Percentiles rank a stretch among this genome's conserved stretches.
These are phyloP conservation scores for Pythium sukuiense DNA, from an alignment of 352 stramenopile species.

Conservation along the genomic window DNA sequence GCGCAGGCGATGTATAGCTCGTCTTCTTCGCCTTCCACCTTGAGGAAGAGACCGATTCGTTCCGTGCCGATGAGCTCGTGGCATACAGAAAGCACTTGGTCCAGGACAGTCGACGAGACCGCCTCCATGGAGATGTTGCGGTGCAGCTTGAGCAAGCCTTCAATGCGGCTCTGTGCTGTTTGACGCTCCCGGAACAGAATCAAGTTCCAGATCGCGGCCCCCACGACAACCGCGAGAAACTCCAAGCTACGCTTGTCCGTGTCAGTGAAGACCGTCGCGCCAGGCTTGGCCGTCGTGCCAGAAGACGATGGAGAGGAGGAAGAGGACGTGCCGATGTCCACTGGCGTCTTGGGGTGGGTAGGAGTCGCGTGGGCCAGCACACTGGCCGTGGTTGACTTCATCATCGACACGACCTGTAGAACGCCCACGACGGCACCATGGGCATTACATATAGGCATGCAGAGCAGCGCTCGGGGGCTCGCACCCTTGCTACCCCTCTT, in stretches of 20 bases:
- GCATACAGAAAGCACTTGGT: constrained; percentile 69
- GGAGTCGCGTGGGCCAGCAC: neutral
- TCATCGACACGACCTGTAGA: constrained; percentile 42
- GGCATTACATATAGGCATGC: constrained; percentile 68
- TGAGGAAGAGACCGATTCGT: constrained; percentile 68
- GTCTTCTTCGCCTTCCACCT: constrained; percentile 57
- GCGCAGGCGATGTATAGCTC: constrained; percentile 68
- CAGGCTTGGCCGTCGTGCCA: neutral
- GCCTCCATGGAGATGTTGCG: constrained; percentile 74
- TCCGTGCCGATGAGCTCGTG: constrained; percentile 69
- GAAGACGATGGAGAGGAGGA: neutral
- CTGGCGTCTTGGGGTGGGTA: neutral
- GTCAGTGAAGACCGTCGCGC: constrained; percentile 34
- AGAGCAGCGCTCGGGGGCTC: constrained; percentile 48
- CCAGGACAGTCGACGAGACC: constrained; percentile 52
- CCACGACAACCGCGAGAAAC: constrained; percentile 57
- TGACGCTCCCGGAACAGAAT: constrained; percentile 61
- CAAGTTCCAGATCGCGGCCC: constrained; percentile 69
- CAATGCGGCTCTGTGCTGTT: constrained; percentile 65
- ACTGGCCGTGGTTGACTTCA: constrained; percentile 1
- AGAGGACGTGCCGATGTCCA: neutral
- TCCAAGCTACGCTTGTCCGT: constrained; percentile 48
- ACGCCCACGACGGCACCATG: constrained; percentile 58
- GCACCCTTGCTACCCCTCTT: constrained; percentile 34
- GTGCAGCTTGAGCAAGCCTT: constrained; percentile 66